phyloP scores from a whole-genome alignment of 2,329 filamentous ascomycete genomes.

The Whalleya microplaca region DNA sequence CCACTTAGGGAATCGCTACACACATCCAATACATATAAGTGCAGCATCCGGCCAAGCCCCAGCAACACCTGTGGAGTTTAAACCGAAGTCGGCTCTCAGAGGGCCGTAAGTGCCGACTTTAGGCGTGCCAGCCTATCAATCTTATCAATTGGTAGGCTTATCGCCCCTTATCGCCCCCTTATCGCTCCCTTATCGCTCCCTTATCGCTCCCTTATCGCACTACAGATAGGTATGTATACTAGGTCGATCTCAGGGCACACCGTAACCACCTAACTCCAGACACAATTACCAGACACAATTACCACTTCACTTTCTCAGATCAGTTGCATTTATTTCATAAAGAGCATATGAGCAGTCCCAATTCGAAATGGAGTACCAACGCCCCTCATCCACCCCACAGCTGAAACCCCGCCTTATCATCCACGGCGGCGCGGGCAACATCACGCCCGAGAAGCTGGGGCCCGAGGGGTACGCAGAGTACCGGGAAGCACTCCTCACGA shows the following conservation, averaged over 20 bases:
- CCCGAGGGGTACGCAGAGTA: constrained; percentile 62
- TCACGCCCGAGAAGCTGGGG: constrained; percentile 62
- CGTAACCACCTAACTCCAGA: not conserved
- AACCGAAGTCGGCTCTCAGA: not conserved
- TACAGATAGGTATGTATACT: too few species aligned
- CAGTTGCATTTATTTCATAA: too few species aligned
- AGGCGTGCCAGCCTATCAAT: too few species aligned
- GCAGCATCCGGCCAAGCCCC: not conserved
- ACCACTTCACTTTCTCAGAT: too few species aligned
- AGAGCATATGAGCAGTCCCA: too few species aligned
- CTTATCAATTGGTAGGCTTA: not conserved
- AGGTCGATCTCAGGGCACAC: not conserved
- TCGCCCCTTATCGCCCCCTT: not conserved
- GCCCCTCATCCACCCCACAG: constrained; percentile 23
- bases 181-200: too few species aligned
- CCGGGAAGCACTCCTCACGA: constrained; percentile 62
- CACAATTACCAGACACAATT: not conserved
- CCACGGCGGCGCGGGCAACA: constrained; percentile 75
- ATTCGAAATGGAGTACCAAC: constrained; percentile 54
- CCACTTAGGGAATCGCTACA: too few species aligned
- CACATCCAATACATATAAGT: not conserved
- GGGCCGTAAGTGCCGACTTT: too few species aligned
- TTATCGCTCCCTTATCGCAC: too few species aligned
- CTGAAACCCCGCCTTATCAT: constrained; percentile 66
- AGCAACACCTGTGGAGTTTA: not conserved